These are phyloP conservation scores for Tricholoma matsutake DNA, from an alignment of 768 basidiomycete genomes.

Conservation along the genomic window DNA sequence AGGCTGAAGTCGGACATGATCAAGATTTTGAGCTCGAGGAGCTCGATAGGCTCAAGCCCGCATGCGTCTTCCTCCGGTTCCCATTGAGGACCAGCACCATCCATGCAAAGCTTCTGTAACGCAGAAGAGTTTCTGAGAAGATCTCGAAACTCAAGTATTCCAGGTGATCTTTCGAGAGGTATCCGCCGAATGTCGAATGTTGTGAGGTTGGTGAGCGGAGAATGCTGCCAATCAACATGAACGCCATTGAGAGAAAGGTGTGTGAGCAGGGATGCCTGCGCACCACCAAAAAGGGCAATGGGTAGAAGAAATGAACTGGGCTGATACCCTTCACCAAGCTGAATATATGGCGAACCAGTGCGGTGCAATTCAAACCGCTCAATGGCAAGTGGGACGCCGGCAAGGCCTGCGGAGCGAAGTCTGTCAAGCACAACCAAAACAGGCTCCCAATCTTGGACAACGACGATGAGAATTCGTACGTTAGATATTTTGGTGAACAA, in stretches of 20 bases:
- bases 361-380: slow-evolving; percentile 68
- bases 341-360: slow-evolving; percentile 43
- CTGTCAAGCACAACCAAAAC: slow-evolving; percentile 49
- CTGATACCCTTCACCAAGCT: slow-evolving; percentile 40
- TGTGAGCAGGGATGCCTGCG: slow-evolving; percentile 39
- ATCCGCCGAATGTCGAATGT: slow-evolving; percentile 65
- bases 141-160: slow-evolving; percentile 46
- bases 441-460: slow-evolving; percentile 55
- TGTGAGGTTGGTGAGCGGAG: slow-evolving; percentile 50
- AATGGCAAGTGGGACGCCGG: slow-evolving; percentile 40
- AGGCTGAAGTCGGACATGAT: slow-evolving; percentile 55
- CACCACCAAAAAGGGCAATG: slow-evolving; percentile 50
- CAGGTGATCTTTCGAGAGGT: slow-evolving; percentile 49
- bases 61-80: slow-evolving; percentile 19
- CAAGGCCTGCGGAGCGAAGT: slow-evolving; percentile 35
- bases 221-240: slow-evolving; percentile 55
- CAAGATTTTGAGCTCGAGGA: slow-evolving; percentile 49
- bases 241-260: slow-evolving; percentile 58
- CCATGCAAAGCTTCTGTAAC: slow-evolving; percentile 54
- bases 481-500: slow-evolving; percentile 52
- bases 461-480: slow-evolving; percentile 57
- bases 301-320: slow-evolving; percentile 30
- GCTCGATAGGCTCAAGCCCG: slow-evolving; percentile 36
- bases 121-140: slow-evolving; percentile 48
- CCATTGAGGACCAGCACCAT: slow-evolving; percentile 57